Evolutionary conservation across 225 moss, liverwort and hornwort species (phyloP), one percentile per base, ranked within the genome.

Genomic region (Asterella californica): DNA sequence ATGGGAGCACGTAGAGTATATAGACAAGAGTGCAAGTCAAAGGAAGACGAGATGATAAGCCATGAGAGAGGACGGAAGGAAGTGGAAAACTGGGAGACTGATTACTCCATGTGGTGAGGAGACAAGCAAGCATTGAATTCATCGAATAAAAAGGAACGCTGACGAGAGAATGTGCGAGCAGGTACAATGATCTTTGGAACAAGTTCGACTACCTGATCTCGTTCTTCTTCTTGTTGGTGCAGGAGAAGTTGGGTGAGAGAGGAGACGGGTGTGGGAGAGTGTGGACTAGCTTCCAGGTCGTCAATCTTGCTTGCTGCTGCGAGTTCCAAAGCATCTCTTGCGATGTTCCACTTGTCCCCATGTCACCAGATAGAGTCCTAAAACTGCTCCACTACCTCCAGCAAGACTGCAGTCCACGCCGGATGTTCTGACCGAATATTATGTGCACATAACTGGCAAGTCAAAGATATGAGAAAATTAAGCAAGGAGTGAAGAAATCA

Each of bases 311-410:
- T 12, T 37, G 1, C 38, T 55, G 62, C 75, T 29, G 78, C 78
- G 5, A 53, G 77, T 67, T 88, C 87, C 70, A 78, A 42, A 22
- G 52, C 75, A 45, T 85, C 87, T 61, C 69, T 73, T 88, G 29
- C 85, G 80, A 47, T 88, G 87, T 25, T 88, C 70, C 72, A 85
- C 82, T 85, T 88, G 87, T 12, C 87, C 87, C 87, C 87, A 88
- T 5, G 85, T 88, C 65, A 88, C 87, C 63, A 88, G 67, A 54
- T 88, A 88, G 11, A 88, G 70, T 14, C 87, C 87, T 30, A 67
- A 65, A 34, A 88, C 83, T n/a, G 85, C 87, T 80, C 87, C 87
- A 1, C 74, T 18, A 37, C 85, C 87, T 81, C 87, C 87, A 9
- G 81, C 45, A 19, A 83, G 10, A 61, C 87, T 88, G 78, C 83